phyloP scores from a whole-genome alignment of 345 rosid genomes.

The Populus alba region DNA sequence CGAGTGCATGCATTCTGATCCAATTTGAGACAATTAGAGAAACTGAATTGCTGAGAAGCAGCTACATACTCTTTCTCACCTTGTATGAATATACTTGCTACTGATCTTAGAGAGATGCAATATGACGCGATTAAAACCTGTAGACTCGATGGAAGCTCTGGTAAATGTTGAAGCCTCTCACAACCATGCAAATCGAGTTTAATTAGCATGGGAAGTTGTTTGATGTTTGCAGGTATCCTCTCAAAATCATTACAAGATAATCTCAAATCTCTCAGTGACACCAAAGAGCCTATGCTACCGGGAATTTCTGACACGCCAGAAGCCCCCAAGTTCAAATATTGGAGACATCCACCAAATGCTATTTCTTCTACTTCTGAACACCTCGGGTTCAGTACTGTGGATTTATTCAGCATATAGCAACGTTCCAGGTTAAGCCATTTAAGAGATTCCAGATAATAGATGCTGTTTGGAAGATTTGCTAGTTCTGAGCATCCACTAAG shows the following conservation, averaged over 20 bases:
- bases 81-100: background rate
- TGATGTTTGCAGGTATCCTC: too few species aligned
- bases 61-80: background rate
- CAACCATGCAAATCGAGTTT: accelerated
- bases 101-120: conserved; percentile 1
- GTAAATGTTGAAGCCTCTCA: background rate
- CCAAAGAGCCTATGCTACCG: too few species aligned
- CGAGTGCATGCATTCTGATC: background rate
- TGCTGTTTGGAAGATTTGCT: too few species aligned
- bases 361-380: too few species aligned
- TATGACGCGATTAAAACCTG: background rate
- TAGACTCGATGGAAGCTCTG: conserved; percentile 4
- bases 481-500: too few species aligned
- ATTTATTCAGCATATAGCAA: too few species aligned
- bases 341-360: too few species aligned
- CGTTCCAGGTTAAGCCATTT: too few species aligned
- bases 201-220: too few species aligned
- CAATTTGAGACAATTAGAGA: background rate
- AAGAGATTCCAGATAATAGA: too few species aligned
- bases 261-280: accelerated
- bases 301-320: too few species aligned
- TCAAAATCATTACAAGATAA: accelerated
- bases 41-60: background rate
- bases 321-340: accelerated
- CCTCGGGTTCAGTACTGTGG: too few species aligned